Evolutionary conservation across 208 protist species (phyloP).

Genomic region (Trypanosomatidae sp.): DNA sequence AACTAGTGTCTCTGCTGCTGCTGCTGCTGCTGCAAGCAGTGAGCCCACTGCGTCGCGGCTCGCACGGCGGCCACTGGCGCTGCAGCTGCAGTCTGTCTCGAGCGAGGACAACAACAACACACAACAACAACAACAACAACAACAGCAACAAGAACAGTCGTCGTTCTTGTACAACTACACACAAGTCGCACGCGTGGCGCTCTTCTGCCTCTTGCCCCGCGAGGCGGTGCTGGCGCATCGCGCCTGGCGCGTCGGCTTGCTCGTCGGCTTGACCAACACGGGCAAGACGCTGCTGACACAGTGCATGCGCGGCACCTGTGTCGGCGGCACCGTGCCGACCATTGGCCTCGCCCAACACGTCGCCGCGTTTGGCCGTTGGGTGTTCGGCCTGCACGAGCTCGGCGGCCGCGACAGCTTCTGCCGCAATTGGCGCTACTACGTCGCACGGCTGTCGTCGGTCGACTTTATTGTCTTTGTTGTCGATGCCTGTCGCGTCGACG

Average conservation of each 20-base stretch:
- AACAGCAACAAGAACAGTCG: not conserved
- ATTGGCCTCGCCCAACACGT: slow-evolving; percentile 63
- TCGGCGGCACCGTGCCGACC: slow-evolving; percentile 50
- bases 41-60: no score
- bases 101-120: not conserved
- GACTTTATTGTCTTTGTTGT: slow-evolving; percentile 74
- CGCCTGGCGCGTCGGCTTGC: slow-evolving; percentile 47
- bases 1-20: no score
- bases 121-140: slow-evolving; percentile 1
- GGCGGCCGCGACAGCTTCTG: slow-evolving; percentile 77
- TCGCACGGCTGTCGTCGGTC: slow-evolving; percentile 34
- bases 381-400: slow-evolving; percentile 64
- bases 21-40: no score
- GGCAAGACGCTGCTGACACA: slow-evolving; percentile 78
- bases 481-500: slow-evolving; percentile 27
- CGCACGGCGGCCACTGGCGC: slow-evolving; percentile 2
- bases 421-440: slow-evolving; percentile 68
- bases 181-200: slow-evolving; percentile 31
- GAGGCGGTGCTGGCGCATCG: slow-evolving; percentile 36
- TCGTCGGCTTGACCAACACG: slow-evolving; percentile 67
- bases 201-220: slow-evolving; percentile 53
- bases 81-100: not conserved
- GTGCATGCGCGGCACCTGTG: slow-evolving; percentile 44
- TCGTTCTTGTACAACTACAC: slow-evolving; percentile 30
- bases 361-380: slow-evolving; percentile 73